Percentiles rank a stretch among this genome's conserved stretches.
phyloP scores from a whole-genome alignment of 192 early-diverging fungal genomes.

The Chytriomyces sp. region DNA sequence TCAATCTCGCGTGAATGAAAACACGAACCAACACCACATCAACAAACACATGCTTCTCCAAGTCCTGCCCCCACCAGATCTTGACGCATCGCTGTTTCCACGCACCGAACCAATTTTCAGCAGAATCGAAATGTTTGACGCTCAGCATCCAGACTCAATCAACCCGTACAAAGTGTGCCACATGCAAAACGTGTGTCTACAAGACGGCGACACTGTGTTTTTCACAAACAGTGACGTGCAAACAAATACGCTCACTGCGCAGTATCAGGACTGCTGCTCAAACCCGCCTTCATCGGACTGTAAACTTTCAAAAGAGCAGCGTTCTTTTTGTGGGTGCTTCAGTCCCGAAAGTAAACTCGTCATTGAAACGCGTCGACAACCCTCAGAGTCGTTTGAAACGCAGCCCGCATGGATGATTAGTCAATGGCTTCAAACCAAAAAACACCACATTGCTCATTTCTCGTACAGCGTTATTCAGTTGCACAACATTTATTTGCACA shows the following conservation, averaged over 20 bases:
- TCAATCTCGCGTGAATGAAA: no score
- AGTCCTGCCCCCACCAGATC: not conserved
- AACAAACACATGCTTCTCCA: not conserved
- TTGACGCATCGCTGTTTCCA: not conserved
- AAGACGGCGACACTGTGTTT: constrained; percentile 10
- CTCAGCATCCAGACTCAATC: not conserved
- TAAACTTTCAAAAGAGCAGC: not conserved
- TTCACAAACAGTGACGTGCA: not conserved
- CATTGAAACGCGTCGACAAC: not conserved
- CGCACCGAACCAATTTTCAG: not conserved
- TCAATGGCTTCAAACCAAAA: constrained; percentile 24
- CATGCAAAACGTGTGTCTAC: constrained; percentile 21
- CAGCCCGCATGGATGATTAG: constrained; percentile 10
- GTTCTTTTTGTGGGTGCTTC: constrained; percentile 11
- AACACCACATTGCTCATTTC: constrained; percentile 18
- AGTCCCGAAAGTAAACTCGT: constrained; percentile 1
- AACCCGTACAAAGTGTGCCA: constrained; percentile 22
- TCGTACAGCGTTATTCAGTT: constrained; percentile 7
- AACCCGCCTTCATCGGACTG: not conserved
- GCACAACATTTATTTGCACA: constrained; percentile 3
- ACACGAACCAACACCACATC: no score
- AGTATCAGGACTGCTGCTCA: constrained; percentile 1
- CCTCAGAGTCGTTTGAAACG: not conserved
- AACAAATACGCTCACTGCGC: not conserved
- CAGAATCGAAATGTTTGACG: constrained; percentile 12